Evolutionary conservation across 768 basidiomycete genomes (phyloP).

Genomic region (Trametes cinnabarina): DNA sequence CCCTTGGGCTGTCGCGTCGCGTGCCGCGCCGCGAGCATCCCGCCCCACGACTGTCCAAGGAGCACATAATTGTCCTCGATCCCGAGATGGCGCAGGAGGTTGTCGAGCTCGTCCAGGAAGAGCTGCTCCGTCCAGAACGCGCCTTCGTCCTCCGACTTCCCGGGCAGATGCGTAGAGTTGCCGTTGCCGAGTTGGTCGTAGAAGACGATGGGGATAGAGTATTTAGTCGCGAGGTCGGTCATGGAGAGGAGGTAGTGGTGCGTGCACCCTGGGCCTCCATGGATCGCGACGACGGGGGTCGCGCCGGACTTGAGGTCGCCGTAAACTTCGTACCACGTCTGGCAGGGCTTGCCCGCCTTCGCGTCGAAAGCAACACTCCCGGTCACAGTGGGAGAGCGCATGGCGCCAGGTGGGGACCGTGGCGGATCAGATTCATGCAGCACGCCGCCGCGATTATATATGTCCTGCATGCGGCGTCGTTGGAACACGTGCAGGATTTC

Average conservation of each 20-base stretch:
- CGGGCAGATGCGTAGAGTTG: constrained; percentile 40
- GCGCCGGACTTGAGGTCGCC: constrained; percentile 22
- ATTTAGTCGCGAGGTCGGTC: constrained; percentile 22
- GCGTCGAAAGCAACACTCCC: constrained; percentile 24
- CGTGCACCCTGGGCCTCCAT: constrained; percentile 30
- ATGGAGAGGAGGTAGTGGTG: constrained; percentile 28
- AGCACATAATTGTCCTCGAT: constrained; percentile 42
- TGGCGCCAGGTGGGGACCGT: no score
- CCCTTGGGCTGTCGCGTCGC: constrained; percentile 41
- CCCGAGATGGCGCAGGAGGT: constrained; percentile 41
- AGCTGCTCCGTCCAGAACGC: constrained; percentile 44
- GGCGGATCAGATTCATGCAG: no score
- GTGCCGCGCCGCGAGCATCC: constrained; percentile 44
- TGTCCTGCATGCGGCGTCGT: no score
- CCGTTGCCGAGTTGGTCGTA: constrained; percentile 53
- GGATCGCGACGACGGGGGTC: constrained; percentile 27
- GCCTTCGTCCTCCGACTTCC: constrained; percentile 29
- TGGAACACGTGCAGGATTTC: no score
- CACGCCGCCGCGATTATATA: no score
- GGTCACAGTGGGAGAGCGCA: background rate
- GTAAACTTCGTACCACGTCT: constrained; percentile 31
- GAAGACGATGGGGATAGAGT: constrained; percentile 38
- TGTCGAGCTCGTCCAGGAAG: constrained; percentile 52
- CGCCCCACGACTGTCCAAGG: constrained; percentile 58
- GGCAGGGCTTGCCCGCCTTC: constrained; percentile 26